Conservation (phyloP, 495 filamentous ascomycete species). For the Clohesyomyces aquaticus region DNA sequence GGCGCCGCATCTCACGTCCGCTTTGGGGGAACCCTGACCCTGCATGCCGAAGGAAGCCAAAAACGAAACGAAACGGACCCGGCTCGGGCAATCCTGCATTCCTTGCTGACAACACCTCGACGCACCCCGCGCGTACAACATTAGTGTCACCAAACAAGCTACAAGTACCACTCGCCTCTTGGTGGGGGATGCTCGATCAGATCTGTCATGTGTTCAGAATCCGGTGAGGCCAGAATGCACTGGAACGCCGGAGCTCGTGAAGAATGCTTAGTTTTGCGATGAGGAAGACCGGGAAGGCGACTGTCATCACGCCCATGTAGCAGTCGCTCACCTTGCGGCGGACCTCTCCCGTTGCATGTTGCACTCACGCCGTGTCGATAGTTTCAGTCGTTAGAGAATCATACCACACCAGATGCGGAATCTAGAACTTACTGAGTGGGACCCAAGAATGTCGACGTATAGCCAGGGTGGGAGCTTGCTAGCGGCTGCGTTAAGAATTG, state of each 20-base stretch:
- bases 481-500: not conserved
- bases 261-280: not conserved
- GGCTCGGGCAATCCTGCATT: slow-evolving; percentile 10
- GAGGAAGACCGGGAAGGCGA: not conserved
- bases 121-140: slow-evolving; percentile 20
- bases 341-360: not conserved
- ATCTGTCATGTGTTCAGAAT: not conserved
- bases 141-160: slow-evolving; percentile 23
- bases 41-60: slow-evolving; percentile 13
- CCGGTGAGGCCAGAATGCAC: slow-evolving; percentile 16
- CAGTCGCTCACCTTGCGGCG: not conserved
- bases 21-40: not conserved
- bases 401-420: not conserved
- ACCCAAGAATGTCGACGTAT: slow-evolving; percentile 1
- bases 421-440: not conserved
- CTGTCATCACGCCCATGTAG: not conserved
- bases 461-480: not conserved
- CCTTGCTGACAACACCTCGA: slow-evolving; percentile 3
- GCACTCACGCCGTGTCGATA: not conserved
- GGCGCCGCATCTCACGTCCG: not conserved
- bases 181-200: slow-evolving; percentile 26
- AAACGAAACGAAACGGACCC: slow-evolving; percentile 26
- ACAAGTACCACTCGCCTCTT: not conserved
- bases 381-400: not conserved
- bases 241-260: slow-evolving; percentile 14